Base-by-base conservation (phyloP, 2,329 filamentous ascomycete species). In the Cladosporium sp. region DNA sequence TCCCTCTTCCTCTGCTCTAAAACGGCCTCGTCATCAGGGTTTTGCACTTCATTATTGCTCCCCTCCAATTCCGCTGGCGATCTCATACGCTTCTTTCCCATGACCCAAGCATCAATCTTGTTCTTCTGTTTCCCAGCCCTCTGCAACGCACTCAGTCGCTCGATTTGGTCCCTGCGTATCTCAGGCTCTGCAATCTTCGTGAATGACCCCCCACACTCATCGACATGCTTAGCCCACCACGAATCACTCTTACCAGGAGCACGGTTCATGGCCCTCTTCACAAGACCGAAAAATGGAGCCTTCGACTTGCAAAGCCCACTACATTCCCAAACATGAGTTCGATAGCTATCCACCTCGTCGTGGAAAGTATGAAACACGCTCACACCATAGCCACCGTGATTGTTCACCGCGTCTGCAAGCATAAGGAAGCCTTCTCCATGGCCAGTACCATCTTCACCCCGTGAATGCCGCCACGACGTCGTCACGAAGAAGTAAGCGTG, bases 401-500 rank as follows among this genome's bases (percentile, higher is more conserved):
- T 76, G 65, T 80, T 82, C 64, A 82, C 79, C n/a, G 79, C 77
- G 64, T 80, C 77, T 2, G 80, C 79, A 1, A 81, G 72, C 18
- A 80, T 68, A 53, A 79, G 76, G 64, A 81, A 81, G 5, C 79
- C 80, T 11, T 67, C 67, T 1, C 79, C 80, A 65, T 82, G 80
- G 0, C 80, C 79, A 18, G 79, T 80, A 0, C 78, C 77, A 62
- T 75, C 74, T 34, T 81, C 79, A 13, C 77, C 77, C 7, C 79
- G 76, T 10, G 76, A 76, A 65, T 81, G 78, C 57, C 66, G 70
- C 78, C 78, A 80, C 10, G 78, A 79, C 2, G 78, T 80, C 16
- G 77, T 80, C 43, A 82, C 71, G 71, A 81, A 81, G 72, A 82
- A 80, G 67, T 81, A 82, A 28, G 79, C 79, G 58, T 81, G 79